Evolutionary conservation across 2,329 filamentous ascomycete genomes (phyloP).

Genomic region (Venturia asperata): DNA sequence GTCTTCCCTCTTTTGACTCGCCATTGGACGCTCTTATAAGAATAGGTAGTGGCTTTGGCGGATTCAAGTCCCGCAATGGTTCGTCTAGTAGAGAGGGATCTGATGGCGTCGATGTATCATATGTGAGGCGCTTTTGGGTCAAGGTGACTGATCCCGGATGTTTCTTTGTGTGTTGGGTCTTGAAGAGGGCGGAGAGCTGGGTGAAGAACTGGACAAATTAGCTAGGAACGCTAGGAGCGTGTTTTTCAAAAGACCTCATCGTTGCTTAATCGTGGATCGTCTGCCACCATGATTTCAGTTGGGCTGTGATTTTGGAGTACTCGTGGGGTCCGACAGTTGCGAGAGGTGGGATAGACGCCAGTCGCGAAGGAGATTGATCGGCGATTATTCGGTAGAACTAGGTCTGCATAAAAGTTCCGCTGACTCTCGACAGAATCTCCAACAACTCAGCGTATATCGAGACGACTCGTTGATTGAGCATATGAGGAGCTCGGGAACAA

Average conservation of each 20-base stretch:
- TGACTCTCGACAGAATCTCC: not conserved
- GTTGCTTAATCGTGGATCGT: conserved; percentile 52
- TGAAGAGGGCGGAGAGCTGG: conserved; percentile 61
- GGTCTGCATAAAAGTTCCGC: not conserved
- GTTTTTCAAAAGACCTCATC: conserved; percentile 46
- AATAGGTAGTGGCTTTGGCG: conserved; percentile 57
- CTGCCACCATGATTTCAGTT: conserved; percentile 24
- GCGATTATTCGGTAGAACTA: conserved; percentile 10
- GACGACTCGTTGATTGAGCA: not conserved
- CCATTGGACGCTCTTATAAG: conserved; percentile 81
- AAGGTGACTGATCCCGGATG: conserved; percentile 65
- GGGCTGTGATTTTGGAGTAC: conserved; percentile 24
- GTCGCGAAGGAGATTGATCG: conserved; percentile 7
- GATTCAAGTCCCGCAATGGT: conserved; percentile 54
- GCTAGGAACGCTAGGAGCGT: conserved; percentile 3
- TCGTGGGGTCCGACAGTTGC: conserved; percentile 22
- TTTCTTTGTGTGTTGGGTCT: conserved; percentile 53
- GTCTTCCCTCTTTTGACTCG: conserved; percentile 46
- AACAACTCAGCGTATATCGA: not conserved
- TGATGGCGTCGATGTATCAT: conserved; percentile 30
- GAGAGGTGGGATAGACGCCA: not conserved
- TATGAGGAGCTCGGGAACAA: not conserved
- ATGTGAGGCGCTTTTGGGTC: conserved; percentile 61
- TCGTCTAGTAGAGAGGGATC: conserved; percentile 38
- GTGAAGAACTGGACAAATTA: conserved; percentile 60